Conservation (phyloP, 2,329 filamentous ascomycete genomes). For the Emmonsiellopsis sp. region DNA sequence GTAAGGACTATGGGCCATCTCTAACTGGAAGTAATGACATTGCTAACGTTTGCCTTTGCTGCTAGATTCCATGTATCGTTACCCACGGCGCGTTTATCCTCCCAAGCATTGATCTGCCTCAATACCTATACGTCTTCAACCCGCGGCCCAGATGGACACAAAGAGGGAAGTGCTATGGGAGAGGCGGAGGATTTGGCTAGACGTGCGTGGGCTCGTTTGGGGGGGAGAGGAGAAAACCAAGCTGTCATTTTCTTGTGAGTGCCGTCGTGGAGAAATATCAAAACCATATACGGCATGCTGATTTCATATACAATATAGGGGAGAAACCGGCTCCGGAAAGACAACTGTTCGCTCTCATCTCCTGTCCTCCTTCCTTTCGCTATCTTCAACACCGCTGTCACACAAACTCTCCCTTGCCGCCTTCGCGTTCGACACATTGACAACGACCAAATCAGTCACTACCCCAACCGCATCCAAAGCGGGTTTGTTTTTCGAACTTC, state of each 20-base stretch:
- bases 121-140: slow-evolving; percentile 91
- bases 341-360: slow-evolving; percentile 88
- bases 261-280: not conserved
- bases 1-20: slow-evolving; percentile 18
- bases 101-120: slow-evolving; percentile 80
- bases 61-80: slow-evolving; percentile 85
- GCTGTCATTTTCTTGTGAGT: slow-evolving; percentile 85
- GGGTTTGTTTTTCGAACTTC: slow-evolving; percentile 88
- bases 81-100: slow-evolving; percentile 80
- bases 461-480: slow-evolving; percentile 94
- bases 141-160: slow-evolving; percentile 81
- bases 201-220: slow-evolving; percentile 74
- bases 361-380: slow-evolving; percentile 74
- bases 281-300: slow-evolving; percentile 9
- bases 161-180: slow-evolving; percentile 84
- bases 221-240: slow-evolving; percentile 85
- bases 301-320: slow-evolving; percentile 46
- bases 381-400: slow-evolving; percentile 85
- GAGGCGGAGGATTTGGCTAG: slow-evolving; percentile 88
- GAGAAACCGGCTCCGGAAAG: slow-evolving; percentile 93
- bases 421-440: slow-evolving; percentile 92
- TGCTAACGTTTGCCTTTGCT: slow-evolving; percentile 45
- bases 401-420: slow-evolving; percentile 87
- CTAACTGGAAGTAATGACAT: not conserved
- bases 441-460: slow-evolving; percentile 92